Evolutionary conservation across 2,329 filamentous ascomycete species (phyloP).

Genomic region (Penicillium italicum): DNA sequence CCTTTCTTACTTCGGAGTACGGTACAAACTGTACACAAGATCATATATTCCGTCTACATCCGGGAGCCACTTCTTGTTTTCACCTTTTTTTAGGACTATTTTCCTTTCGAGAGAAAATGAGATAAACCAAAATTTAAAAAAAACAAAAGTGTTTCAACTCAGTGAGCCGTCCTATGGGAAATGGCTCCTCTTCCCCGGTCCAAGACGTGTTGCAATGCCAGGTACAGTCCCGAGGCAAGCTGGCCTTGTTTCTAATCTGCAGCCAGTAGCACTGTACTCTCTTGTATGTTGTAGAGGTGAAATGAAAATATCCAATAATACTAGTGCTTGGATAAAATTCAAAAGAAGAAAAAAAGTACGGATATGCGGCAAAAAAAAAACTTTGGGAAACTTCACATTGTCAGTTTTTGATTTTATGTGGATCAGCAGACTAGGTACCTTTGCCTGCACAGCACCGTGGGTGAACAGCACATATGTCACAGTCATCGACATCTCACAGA

Average conservation of each 20-base stretch:
- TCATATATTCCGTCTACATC: conserved; percentile 13
- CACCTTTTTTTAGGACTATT: not conserved
- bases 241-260: conserved; percentile 15
- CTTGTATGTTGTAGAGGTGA: not conserved
- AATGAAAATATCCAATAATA: not conserved
- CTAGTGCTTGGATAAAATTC: not conserved
- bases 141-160: not conserved
- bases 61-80: conserved; percentile 7
- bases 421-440: not conserved
- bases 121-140: not conserved
- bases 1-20: not conserved
- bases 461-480: conserved; percentile 1
- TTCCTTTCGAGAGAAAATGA: not conserved
- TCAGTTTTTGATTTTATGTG: not conserved
- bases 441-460: conserved; percentile 4
- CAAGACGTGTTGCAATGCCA: conserved; percentile 13
- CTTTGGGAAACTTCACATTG: not conserved
- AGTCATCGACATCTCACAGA: conserved; percentile 7
- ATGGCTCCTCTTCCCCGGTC: not conserved
- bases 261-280: not conserved
- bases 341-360: not conserved
- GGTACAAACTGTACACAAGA: not conserved
- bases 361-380: not conserved
- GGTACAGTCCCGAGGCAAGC: conserved; percentile 17
- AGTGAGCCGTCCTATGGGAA: conserved; percentile 6